Evolutionary conservation across 2,329 filamentous ascomycete genomes (phyloP), one percentile per base, ranked within the genome.

Genomic region (Huntiella omanensis): DNA sequence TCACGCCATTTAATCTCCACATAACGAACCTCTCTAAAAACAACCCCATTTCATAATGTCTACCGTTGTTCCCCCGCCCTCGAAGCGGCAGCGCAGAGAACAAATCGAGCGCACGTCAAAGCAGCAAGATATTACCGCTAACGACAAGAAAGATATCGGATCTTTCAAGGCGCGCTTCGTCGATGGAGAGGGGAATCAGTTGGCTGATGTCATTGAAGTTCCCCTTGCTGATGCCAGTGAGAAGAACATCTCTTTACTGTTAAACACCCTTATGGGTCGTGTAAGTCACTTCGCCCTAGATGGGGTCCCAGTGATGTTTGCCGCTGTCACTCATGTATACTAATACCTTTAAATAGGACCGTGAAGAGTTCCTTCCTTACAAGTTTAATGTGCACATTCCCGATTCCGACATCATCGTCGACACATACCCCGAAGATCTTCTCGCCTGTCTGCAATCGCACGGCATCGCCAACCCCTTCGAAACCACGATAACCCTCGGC

Each of bases 101-200:
- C 71, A 72, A 16, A 69, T 80, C 36, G 83, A 84, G 54, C 76
- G 75, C 56, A 73, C 81, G 5, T 71, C 77, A 53, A 66, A 75
- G 40, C 85, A 93, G 57, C 80, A 91, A 58, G 78, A 87, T 64
- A 71, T 88, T 44, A 66, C 72, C 37, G 67, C 77, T 16, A 71
- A 81, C 35, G 71, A 82, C 43, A 73, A 80, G 0, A 73, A 76
- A 33, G 71, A 81, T 53, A 66, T 76, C 42, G 86, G 85, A 53
- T 85, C 77, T 50, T 76, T 92, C 58, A 80, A 84, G 60, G 78
- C 92, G 41, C 83, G 88, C 53, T 95, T 96, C 62, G 71, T 85
- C 57, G 86, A 96, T 60, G 77, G 83, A 51, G 73, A 82, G 70
- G 64, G 75, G 68, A 60, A 85, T 70, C 64, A 85, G 71, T 55